Evolutionary conservation across 345 rosid species (phyloP), one percentile per base, ranked within the genome.

Genomic region (Aegle marmelos): DNA sequence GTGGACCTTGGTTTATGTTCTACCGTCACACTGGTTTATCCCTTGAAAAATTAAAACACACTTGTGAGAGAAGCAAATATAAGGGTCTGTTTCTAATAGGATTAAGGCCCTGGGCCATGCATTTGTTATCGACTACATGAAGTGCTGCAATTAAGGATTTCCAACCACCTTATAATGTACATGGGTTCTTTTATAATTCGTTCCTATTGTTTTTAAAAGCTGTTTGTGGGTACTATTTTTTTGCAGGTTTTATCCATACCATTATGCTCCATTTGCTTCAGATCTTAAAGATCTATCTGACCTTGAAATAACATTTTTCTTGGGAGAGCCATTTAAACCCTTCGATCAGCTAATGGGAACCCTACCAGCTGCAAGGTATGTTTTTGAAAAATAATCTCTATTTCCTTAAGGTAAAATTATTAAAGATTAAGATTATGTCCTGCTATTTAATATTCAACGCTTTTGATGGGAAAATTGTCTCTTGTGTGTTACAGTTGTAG

Each of bases 301-400:
- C 77, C 70, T 91, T 87, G 99, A 97, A 84, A 90, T 94, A 78
- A 97, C 97, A 5, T 91, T 93, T 84, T 97, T 94, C 85, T 59
- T 53, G 67, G 98, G 98, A 67, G 92, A 93, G 88, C 96, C 99
- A 22, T 94, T 97, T 82, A 94, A 88, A 88, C 99, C 99, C 68
- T 94, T 97, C 86, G 98, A 97, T 87, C 99, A 97, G 86, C 90
- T 97, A 64, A 90, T 97, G 98, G 99, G 98, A 72, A 94, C 99
- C 61, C 83, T 97, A 72, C 99, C 99, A 41, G 91, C 98, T 79
- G 93, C 98, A 78, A 97, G 99, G 99, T 94, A 76, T 58, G 4
- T 81, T 62, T 31, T 66, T 74, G 19, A 1, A 34, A 65, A 33
- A 65, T 33, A 9, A 2, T 75, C 45, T 54, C 0, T 53, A 59